Evolutionary conservation across 768 basidiomycete species (phyloP), one percentile per base, ranked within the genome.

Genomic region (Tulasnella sp.): DNA sequence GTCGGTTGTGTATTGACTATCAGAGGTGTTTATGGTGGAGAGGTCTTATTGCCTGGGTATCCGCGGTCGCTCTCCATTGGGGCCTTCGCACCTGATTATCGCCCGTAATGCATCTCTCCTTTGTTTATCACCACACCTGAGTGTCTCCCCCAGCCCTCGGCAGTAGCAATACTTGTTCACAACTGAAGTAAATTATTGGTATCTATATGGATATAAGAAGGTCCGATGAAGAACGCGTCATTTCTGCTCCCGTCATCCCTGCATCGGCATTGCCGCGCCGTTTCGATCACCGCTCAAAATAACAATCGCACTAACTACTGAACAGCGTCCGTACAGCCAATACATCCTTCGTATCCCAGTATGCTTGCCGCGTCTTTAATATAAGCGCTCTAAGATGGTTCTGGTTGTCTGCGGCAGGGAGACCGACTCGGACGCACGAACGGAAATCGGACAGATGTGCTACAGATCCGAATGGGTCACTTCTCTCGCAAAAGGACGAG

Each of bases 401-500:
- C 16, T 5, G 8, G 48, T 18, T 50, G 7, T 50, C 48, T 50
- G 48, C 48, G 16, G 16, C 8, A 50, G 8, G 50, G 50, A 54
- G 24, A 20, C 4, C 24, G 50, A 54, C 3, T 54, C 24, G 24
- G 64, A 69, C n/a, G 4, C 16, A 28, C 7, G 64, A n/a, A 37
- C n/a, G 64, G 34, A 69, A 69, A 31, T 14, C 5, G 3, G 3
- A 14, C 4, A 69, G 64, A 37, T 11, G 6, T 5, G 14, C 64
- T n/a, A 28, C 64, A 7, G 12, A 31, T 31, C 31, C 1, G 12
- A 31, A 12, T 31, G 16, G 16, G 5, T n/a, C 34, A 69, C 34
- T 69, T 69, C 64, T 69, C 64, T 69, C n/a, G 64, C 28, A 14
- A 69, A 69, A 69, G n/a, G 31, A 69, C 12, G 16, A 69, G 64